Base-by-base conservation (phyloP, 345 rosid genomes). In the Mercurialis annua region DNA sequence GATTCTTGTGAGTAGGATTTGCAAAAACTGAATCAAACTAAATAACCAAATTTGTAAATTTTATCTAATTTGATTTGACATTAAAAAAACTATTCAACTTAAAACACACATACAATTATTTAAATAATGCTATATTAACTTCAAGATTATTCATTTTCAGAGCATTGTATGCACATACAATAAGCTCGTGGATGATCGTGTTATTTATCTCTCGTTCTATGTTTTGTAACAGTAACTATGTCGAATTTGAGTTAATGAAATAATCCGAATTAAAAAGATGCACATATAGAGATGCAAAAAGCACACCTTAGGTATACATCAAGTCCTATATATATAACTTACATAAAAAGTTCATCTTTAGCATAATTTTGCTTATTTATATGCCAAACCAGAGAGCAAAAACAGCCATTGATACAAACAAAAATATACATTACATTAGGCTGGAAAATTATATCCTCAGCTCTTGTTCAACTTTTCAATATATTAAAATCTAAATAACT, bases 381-480 rank as follows among this genome's bases (percentile, higher is more conserved):
- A 65, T 11, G 26, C 46, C 71, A 75, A 59, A 53, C 51, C 59
- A 33, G 38, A 54, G n/a, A 49, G 59, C 48, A 44, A 59, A 66
- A 31, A 62, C 65, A 49, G 38, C 68, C 68, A 21, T 63, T 67
- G 69, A 51, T 43, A 60, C 33, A 52, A 20, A 36, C 73, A 56
- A 67, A 67, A 47, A 43, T 33, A 61, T 70, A 72, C 76, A 75
- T 10, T 23, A 61, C 49, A 53, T 15, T 5, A 71, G 43, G 16
- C 61, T 18, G 34, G 26, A n/a, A 0, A n/a, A 5, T 29, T 12
- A 56, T 23, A 59, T 64, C 1, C 33, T 20, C 57, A 31, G 57
- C 57, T n/a, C 33, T 18, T 20, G 49, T 69, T 34, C 71, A 27
- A 21, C 23, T 36, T 52, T 23, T 11, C 30, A 30, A 10, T 18